Evolutionary conservation across 176 grass and related monocot species (phyloP).

Genomic region (Phyllostachys edulis): DNA sequence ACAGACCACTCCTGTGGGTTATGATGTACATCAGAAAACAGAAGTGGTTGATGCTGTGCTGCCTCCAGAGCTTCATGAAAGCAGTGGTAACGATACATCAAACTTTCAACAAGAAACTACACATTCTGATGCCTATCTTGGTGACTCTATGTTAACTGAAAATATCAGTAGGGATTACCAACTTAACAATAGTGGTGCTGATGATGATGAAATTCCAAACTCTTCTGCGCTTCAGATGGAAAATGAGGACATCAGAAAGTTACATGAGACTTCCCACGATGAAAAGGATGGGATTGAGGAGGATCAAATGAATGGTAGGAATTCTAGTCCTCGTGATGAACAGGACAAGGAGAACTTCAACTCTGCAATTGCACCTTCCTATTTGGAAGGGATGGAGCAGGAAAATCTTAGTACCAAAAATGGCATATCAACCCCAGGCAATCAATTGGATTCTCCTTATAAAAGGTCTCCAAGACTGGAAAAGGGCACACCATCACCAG

Average conservation of each 20-base stretch:
- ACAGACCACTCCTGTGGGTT: conserved; percentile 26
- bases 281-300: conserved; percentile 44
- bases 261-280: conserved; percentile 26
- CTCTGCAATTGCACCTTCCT: conserved; percentile 27
- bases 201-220: conserved; percentile 42
- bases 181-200: conserved; percentile 41
- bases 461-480: conserved; percentile 46
- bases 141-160: conserved; percentile 54
- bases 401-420: conserved; percentile 43
- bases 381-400: conserved; percentile 29
- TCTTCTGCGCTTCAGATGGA: conserved; percentile 32
- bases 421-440: conserved; percentile 36
- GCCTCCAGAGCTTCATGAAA: conserved; percentile 40
- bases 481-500: conserved; percentile 46
- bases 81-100: conserved; percentile 42
- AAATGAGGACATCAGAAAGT: conserved; percentile 26
- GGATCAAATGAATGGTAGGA: conserved; percentile 50
- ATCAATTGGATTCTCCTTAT: conserved; percentile 33
- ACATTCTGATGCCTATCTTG: conserved; percentile 47
- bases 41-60: conserved; percentile 27
- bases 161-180: conserved; percentile 45
- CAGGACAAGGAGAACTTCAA: conserved; percentile 42
- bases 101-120: conserved; percentile 41
- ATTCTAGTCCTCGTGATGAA: conserved; percentile 34
- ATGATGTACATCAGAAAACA: conserved; percentile 37